Base-by-base conservation (phyloP, 169 alveolate species). In the Fabrea salina region DNA sequence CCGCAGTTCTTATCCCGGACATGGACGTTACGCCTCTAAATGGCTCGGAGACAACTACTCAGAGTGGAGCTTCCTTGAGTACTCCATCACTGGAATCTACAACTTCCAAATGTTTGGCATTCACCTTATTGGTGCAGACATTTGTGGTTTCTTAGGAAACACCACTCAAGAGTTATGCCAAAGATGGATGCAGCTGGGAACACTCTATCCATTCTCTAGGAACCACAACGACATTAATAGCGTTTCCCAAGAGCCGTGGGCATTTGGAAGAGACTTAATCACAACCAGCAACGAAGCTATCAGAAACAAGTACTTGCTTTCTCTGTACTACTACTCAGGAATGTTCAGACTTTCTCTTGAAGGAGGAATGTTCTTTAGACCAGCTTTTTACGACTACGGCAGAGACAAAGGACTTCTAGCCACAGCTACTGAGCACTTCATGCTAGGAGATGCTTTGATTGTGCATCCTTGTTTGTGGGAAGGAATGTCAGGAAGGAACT, bases 41-140 rank as follows among this genome's bases (percentile, higher is more conserved):
- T 92, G 94, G 94, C 78, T 89, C 13, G 95, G 95, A 16, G 96
- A 92, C 68, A 92, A 89, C 80, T 6, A 54, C 0, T 78, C 95
- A 40, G 25, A 80, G 35, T 86, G 87, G 82, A 35, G 61, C 3
- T 71, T 57, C 76, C 51, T 87, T 61, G 64, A 82, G 40, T 67
- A 82, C 77, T 84, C 92, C 11, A 83, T 89, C 4, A 25, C 79
- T 41, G 87, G 84, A 35, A 75, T 92, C 22, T 77, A 86, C 8
- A 77, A 70, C 8, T 83, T 86, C 75, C 61, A 86, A 32, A 44
- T 89, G n/a, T 90, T 83, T 68, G 95, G 95, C 13, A 87, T 93
- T 19, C 95, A 94, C 3, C 50, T 85, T 58, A 82, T 76, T 11
- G 96, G 95, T 30, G 90, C 88, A 41, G 93, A 87, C 74, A 80